Base-by-base conservation (phyloP, 148 eudicot species). In the Selenicereus undatus region DNA sequence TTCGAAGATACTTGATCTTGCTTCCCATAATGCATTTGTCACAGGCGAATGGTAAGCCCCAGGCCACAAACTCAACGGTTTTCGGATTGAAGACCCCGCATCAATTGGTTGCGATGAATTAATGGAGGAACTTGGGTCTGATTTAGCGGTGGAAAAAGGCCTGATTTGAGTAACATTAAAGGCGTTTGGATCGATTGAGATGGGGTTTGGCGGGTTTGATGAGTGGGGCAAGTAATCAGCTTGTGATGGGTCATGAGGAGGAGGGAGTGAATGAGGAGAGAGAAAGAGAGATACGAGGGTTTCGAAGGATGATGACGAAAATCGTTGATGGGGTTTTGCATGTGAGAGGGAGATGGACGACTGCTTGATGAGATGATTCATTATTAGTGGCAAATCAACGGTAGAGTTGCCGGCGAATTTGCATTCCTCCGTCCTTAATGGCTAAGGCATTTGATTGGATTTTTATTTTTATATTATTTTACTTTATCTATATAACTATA, bases 11-110 rank as follows among this genome's bases (percentile, higher is more conserved):
- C 77, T 88, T 18, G 94, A 88, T 82, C 98, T 84, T 48, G 98
- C 98, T 84, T 94, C 97, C 98, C 98, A 94, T 58, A 94, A 79
- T 26, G 98, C 97, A 65, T 94, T 94, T 21, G 98, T 94, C 11
- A 91, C 98, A 26, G 98, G 98, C 0, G 98, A 94, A 83, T 91
- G 92, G 87, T 92, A 94, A 89, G 90, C 91, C 30, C 98, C 98
- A 0, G 98, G 98, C 97, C 97, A 92, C 72, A 94, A 86, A 76
- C 92, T 92, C 42, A 90, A 74, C n/a, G 98, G 95, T 52, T 91
- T 92, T 21, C 98, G 88, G 9, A 90, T 87, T 32, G 98, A 94
- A 65, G 89, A 86, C 26, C 97, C 86, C 0, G 97, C 98, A 56
- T 94, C 98, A 71, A 94, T 92, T 26, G 86, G 82, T 18, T 52